Base-by-base conservation (phyloP, 257 asterid species). In the Nicotiana noctiflora region DNA sequence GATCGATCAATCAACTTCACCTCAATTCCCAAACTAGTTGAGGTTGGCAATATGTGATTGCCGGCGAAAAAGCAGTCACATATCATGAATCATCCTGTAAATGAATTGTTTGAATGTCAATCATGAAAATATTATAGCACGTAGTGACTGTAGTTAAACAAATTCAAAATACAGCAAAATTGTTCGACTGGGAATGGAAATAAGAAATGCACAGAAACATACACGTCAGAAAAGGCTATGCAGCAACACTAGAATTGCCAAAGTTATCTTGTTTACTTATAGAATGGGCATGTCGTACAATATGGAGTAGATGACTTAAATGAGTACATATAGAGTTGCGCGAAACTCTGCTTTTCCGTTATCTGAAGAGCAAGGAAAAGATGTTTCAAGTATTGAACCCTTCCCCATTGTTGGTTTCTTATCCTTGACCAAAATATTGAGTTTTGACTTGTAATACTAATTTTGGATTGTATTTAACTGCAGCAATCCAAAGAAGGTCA, bases 401-500 rank as follows among this genome's bases (percentile, higher is more conserved):
- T 17, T 55, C 17, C 19, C 56, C 18, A 14, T 55, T 55, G 60
- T 55, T 5, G 19, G 9, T 55, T 55, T 55, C 21, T 15, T 15
- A 55, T 55, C 60, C 60, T 55, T 55, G 19, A 55, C 60, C 60
- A 55, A 55, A 55, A 14, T 6, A 14, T 56, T 8, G 66, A 23
- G 7, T 21, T 64, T 64, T 6, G 46, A 64, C 19, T 64, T 64
- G 60, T 72, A n/a, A 63, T 57, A 31, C 4, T 44, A n/a, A 62
- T 46, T 25, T 9, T 6, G 0, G 8, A 17, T 44, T 6, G 29
- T 79, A 8, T 18, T 44, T 72, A n/a, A 57, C 65, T 3, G 65
- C 90, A 96, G 99, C 98, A 92, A 92, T 89, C 93, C 86, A 88
- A 86, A 61, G 98, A 93, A 74, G 93, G 94, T 19, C 92, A 88